Base-by-base conservation (phyloP, 2,329 filamentous ascomycete species). In the Aspergillus unguis region DNA sequence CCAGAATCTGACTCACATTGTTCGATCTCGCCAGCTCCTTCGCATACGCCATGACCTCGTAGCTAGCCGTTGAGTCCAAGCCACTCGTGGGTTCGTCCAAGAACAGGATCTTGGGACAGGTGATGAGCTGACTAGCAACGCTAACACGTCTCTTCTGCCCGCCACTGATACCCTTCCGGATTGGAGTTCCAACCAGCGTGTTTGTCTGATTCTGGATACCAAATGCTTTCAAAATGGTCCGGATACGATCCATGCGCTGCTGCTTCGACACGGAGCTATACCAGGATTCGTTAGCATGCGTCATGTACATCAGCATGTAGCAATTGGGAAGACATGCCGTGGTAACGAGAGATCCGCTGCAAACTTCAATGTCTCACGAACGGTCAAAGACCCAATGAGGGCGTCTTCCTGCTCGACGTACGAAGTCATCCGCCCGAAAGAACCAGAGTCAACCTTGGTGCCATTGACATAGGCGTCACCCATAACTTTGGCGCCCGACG, bases 371-470 rank as follows among this genome's bases (percentile, higher is more conserved):
- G 90, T 95, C 74, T 95, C 90, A 27, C 81, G 78, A 6, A 92
- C 88, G 0, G 90, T 95, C 58, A 95, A 75, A 0, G 86, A 86
- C 4, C 90, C 90, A 46, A 92, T 87, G 9, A 95, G 77, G 1
- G 88, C 86, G 74, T 95, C 90, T 58, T 95, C 89, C 69, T 95
- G 90, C 74, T 95, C 90, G 25, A 95, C 90, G 65, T 91, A 95
- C 43, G 84, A 84, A 50, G 82, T 86, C 46, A 92, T 77, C 44
- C 81, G 77, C 17, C 84, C 82, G 60, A 92, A 86, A 0, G 75
- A 74, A 6, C 75, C 67, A 6, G 76, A 70, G 1, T 83, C 77
- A 3, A 84, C 72, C 3, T 71, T 63, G 2, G 65, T 67, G 29
- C 87, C 87, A 67, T 94, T 91, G 59, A 89, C 77, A 50, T 81